Base-by-base conservation (phyloP, 371 early-diverging fungal species). In the Apophysomyces ossiformis region DNA sequence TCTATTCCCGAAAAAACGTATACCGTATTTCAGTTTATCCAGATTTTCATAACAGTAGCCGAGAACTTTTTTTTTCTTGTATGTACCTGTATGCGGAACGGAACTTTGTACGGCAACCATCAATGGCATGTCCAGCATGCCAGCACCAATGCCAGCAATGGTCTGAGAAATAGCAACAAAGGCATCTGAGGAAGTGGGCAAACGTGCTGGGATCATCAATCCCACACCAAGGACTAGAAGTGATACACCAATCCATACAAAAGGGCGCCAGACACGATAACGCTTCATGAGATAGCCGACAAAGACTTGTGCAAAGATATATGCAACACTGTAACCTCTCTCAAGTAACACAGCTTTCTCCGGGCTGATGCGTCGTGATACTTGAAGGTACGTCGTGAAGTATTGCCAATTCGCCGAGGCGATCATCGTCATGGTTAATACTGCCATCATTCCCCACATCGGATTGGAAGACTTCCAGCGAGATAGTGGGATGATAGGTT, bases 171-270 rank as follows among this genome's bases (percentile, higher is more conserved):
- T 63, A 15, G 73, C 71, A 4, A 81, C 72, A 46, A 78, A 75
- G 4, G 60, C 68, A 35, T 66, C 58, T 0, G 78, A 68, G 7
- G 78, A 71, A 6, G 59, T 45, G n/a, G 77, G 76, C 21, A 63
- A 58, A 59, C 82, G 79, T 35, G 82, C 74, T 54, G 79, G 79
- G 43, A 82, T 76, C 77, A 79, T 82, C n/a, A 78, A 66, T 37
- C 76, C 75, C 26, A 76, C 67, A 58, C 77, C 77, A 3, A 74
- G 44, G 4, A 82, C 66, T 32, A 90, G 32, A 7, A 90, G 56
- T 4, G 89, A 90, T 4, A 93, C 69, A 5, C 72, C 91, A 57
- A 83, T 70, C 90, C 91, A 73, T 0, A 75, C 69, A 47, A 91
- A 65, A 57, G 77, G 67, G 35, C 72, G 66, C 65, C 71, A 76